These are phyloP conservation scores for Secale cereale DNA, from an alignment of 176 grass and related monocot genomes.

Conservation along the genomic window DNA sequence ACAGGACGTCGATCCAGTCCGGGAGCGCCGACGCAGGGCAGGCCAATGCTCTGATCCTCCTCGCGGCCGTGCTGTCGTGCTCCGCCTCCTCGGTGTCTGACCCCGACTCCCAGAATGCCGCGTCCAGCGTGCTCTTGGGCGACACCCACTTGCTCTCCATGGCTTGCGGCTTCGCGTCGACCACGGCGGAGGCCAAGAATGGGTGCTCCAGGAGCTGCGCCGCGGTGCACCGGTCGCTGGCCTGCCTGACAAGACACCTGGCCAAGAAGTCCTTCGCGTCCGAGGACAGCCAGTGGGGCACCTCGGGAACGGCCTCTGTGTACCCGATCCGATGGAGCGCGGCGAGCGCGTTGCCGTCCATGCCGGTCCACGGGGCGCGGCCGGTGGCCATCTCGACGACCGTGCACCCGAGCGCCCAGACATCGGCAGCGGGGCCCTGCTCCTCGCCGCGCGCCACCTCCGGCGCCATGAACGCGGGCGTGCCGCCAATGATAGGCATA, in stretches of 20 bases:
- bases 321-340: constrained; percentile 64
- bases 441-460: constrained; percentile 77
- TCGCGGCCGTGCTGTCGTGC: not conserved
- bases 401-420: constrained; percentile 76
- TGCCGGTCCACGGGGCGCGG: constrained; percentile 33
- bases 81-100: constrained; percentile 14
- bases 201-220: constrained; percentile 53
- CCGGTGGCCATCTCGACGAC: constrained; percentile 74
- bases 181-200: constrained; percentile 24
- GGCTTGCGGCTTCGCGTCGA: not conserved
- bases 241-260: not conserved
- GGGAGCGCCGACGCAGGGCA: not conserved
- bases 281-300: constrained; percentile 44
- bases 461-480: constrained; percentile 87
- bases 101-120: constrained; percentile 41
- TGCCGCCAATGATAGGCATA: constrained; percentile 36
- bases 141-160: constrained; percentile 40
- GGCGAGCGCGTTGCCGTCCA: constrained; percentile 27
- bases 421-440: constrained; percentile 53
- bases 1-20: constrained; percentile 41
- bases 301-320: constrained; percentile 36
- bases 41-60: constrained; percentile 25
- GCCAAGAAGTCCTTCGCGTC: constrained; percentile 15
- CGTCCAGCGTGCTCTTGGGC: constrained; percentile 70
- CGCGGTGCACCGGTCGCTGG: constrained; percentile 42